Base-by-base conservation (phyloP, 768 basidiomycete species). In the Lactarius hengduanensis region DNA sequence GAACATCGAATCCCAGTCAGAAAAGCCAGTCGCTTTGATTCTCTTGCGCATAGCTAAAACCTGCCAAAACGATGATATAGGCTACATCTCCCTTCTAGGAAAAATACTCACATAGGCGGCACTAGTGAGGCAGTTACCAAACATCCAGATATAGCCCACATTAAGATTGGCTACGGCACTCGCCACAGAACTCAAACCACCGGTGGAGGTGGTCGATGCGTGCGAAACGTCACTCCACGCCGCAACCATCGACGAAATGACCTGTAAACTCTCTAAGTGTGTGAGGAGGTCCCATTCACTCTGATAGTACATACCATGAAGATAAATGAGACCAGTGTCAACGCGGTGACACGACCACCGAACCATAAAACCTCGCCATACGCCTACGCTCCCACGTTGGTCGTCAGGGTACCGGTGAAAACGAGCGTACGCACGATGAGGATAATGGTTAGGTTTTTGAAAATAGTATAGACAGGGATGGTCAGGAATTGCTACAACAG, bases 381-480 rank as follows among this genome's bases (percentile, higher is more conserved):
- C 9, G 97, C 95, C 94, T 96, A 63, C 41, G 36, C 63, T 11
- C 40, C 13, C 22, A 34, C 11, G 22, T 66, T 22, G 45, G 61
- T 40, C 28, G 10, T 8, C 66, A 55, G 18, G 32, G 28, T 61
- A 57, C 16, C 53, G 63, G 22, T 32, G 56, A 41, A 65, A 16
- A 54, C 0, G 59, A 57, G 69, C 30, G 15, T 36, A 81, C 90
- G 70, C 69, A 94, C 96, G 74, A 98, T 98, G 34, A 99, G 84
- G 70, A 99, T 98, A 73, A 98, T 99, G n/a, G 97, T 98, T 73
- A 98, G 74, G 76, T 99, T 99, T 78, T 99, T 99, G 85, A 98
- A 98, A 69, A 99, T 98, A 0, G 97, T 98, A 78, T 98, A 99
- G 32, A 98, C 88, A 0, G 97, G 97, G 77, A 99, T 98, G 70